A percentile compares a stretch with the other conserved stretches of the same genome.
phyloP scores from a whole-genome alignment of 345 rosid species.

The Murraya koenigii region DNA sequence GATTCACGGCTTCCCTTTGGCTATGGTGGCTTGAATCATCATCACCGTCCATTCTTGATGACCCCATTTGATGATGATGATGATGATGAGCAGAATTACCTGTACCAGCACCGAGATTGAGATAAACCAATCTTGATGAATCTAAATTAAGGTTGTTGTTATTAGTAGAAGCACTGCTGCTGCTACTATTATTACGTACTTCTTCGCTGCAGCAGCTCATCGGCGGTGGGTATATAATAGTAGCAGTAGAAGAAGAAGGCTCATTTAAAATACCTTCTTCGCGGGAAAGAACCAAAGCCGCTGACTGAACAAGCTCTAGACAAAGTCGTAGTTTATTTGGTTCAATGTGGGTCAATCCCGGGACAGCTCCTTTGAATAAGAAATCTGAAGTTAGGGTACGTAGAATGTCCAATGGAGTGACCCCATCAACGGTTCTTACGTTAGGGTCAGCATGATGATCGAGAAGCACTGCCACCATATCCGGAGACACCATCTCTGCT shows the following conservation, averaged over 20 bases:
- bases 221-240: conserved; percentile 56
- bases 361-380: conserved; percentile 97
- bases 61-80: conserved; percentile 36
- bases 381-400: conserved; percentile 97
- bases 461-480: conserved; percentile 92
- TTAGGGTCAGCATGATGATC: conserved; percentile 99
- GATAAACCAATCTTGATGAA: conserved; percentile 77
- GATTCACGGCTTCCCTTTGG: conserved; percentile 57
- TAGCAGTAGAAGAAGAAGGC: conserved; percentile 26
- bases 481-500: conserved; percentile 98
- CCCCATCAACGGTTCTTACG: conserved; percentile 86
- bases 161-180: conserved; percentile 36
- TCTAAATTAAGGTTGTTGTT: conserved; percentile 44
- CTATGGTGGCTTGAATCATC: conserved; percentile 48
- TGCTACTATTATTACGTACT: conserved; percentile 59
- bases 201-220: conserved; percentile 26
- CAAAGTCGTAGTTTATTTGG: conserved; percentile 96
- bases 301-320: conserved; percentile 97
- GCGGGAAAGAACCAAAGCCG: conserved; percentile 90
- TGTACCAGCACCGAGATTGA: conserved; percentile 86
- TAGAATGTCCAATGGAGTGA: conserved; percentile 87
- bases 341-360: conserved; percentile 89
- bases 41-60: conserved; percentile 53
- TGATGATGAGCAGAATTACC: conserved; percentile 31
- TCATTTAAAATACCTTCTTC: conserved; percentile 78